Evolutionary conservation across 1,284 basidiomycete species (phyloP), one percentile per base, ranked within the genome.

Genomic region (Tilletia caries): DNA sequence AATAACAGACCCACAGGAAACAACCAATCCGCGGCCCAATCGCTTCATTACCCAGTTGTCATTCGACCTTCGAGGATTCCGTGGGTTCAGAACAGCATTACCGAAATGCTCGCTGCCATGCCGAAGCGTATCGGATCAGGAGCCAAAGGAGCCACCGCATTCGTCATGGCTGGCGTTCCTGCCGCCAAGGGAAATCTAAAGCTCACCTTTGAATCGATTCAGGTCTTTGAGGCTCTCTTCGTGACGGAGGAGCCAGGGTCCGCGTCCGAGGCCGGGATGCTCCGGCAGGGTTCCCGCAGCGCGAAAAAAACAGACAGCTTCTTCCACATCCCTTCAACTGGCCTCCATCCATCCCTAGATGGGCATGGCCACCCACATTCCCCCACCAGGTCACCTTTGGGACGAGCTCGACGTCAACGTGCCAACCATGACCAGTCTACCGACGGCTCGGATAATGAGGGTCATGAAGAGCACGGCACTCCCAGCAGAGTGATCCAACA

Each of bases 151-250:
- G 77, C 73, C 4, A 73, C 72, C 15, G 71, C 69, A 41, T 76
- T 75, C 65, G 71, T 79, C 20, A 70, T 71, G 3, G 76, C 71
- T 15, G 77, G 77, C 13, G 71, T 80, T 34, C 78, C 78, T 20
- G 75, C 72, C 4, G 75, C 74, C 65, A 69, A 54, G 6, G 69
- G 68, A 23, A 68, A 70, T 44, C 65, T 74, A 1, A 68, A 70
- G 18, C 25, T 79, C 3, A 70, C 75, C 27, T 32, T 78, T 48
- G 73, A 77, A 20, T 70, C 71, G 20, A 66, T 79, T 32, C 73
- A 76, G 50, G 46, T 78, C 20, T 78, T 79, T 33, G 75, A 79
- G 20, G 74, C 76, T n/a, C 64, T 33, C 2, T 72, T 76, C 52
- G 67, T 68, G 1, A 50, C 69, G 12, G 18, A 13, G 2, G 33